phyloP scores from a whole-genome alignment of 2,329 filamentous ascomycete genomes.

The Coniella vitis region DNA sequence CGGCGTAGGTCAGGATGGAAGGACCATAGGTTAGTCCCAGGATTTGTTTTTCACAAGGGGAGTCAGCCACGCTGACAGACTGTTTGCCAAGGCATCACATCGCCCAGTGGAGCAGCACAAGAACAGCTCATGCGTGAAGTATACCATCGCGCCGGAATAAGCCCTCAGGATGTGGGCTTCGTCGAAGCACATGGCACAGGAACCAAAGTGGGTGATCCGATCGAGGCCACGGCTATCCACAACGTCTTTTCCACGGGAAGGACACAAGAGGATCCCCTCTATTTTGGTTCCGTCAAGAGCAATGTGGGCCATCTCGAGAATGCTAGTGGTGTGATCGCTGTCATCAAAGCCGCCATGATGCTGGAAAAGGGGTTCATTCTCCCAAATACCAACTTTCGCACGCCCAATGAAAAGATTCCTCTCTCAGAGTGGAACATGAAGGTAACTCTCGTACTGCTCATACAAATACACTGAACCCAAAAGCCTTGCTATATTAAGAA shows the following conservation, averaged over 20 bases:
- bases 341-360: slow-evolving; percentile 27
- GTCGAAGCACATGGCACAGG: slow-evolving; percentile 31
- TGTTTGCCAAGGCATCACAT: slow-evolving; percentile 21
- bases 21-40: slow-evolving; percentile 24
- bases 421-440: slow-evolving; percentile 6
- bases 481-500: not conserved
- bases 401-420: slow-evolving; percentile 18
- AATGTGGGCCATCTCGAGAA: slow-evolving; percentile 29
- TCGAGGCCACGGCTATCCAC: slow-evolving; percentile 29
- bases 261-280: slow-evolving; percentile 6
- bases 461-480: too few species aligned
- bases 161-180: slow-evolving; percentile 14
- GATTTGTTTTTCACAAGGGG: too few species aligned
- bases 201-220: slow-evolving; percentile 33
- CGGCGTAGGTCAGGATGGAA: slow-evolving; percentile 33
- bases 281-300: slow-evolving; percentile 23
- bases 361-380: slow-evolving; percentile 26
- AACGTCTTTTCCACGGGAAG: slow-evolving; percentile 11
- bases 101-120: slow-evolving; percentile 24
- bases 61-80: not conserved
- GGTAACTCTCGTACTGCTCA: not conserved
- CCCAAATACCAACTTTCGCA: slow-evolving; percentile 19
- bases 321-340: slow-evolving; percentile 21
- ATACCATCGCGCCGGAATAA: slow-evolving; percentile 18
- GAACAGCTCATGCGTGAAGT: slow-evolving; percentile 17